phyloP scores from a whole-genome alignment of 176 grass and related monocot genomes.

The Dendrocalamus sinicus region DNA sequence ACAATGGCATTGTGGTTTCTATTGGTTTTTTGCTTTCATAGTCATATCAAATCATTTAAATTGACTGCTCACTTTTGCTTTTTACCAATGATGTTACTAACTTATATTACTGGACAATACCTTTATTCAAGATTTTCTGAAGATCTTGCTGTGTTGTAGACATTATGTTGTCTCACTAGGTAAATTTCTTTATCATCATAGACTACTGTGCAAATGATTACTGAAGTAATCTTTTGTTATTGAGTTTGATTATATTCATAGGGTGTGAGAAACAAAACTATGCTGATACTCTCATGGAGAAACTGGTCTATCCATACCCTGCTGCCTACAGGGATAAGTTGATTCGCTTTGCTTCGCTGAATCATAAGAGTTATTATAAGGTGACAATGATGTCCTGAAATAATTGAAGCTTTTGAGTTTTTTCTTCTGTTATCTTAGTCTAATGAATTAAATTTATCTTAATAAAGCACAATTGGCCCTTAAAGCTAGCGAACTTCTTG shows the following conservation, averaged over 20 bases:
- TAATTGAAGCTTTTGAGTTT: neutral
- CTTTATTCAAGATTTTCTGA: too few relatives aligned
- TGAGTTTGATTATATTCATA: constrained; percentile 51
- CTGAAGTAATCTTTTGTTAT: constrained; percentile 20
- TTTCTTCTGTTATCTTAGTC: constrained; percentile 23
- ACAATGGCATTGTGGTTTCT: neutral
- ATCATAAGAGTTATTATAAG: constrained; percentile 96
- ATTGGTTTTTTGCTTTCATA: too few relatives aligned
- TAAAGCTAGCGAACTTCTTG: constrained; percentile 95
- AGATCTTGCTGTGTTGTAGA: constrained; percentile 57
- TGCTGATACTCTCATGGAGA: constrained; percentile 92
- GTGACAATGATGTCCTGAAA: constrained; percentile 40
- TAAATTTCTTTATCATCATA: constrained; percentile 50
- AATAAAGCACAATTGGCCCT: constrained; percentile 76
- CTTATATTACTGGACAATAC: too few relatives aligned
- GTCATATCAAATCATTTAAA: too few relatives aligned
- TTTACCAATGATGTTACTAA: too few relatives aligned
- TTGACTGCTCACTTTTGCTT: too few relatives aligned
- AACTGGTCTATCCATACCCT: constrained; percentile 89
- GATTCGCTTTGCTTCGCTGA: constrained; percentile 88
- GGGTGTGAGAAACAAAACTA: constrained; percentile 92
- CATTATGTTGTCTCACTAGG: constrained; percentile 94
- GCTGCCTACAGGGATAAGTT: constrained; percentile 78
- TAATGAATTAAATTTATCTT: constrained; percentile 37
- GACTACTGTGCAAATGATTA: constrained; percentile 22